A percentile compares a stretch with the other conserved stretches of the same genome.
These are phyloP conservation scores for Linaria vulgaris DNA, from an alignment of 257 asterid species.

Conservation along the genomic window DNA sequence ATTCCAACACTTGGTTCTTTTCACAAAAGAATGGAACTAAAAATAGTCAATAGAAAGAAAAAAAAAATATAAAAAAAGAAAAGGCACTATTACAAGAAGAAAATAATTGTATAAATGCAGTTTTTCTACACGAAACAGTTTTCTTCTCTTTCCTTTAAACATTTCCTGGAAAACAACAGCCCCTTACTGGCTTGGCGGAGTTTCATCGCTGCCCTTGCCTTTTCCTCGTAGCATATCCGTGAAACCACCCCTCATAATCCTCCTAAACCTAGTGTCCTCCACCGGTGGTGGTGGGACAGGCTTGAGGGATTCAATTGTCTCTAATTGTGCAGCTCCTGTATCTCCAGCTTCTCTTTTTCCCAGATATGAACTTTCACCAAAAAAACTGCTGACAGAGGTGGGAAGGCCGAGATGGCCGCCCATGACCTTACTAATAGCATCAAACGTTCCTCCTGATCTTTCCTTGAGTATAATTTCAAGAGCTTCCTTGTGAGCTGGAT, in stretches of 20 bases:
- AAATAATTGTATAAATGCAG: background rate
- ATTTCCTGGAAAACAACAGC: slow-evolving; percentile 19
- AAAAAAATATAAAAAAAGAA: no score
- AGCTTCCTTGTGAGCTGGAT: slow-evolving; percentile 99
- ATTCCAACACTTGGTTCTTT: background rate
- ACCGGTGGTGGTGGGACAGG: slow-evolving; percentile 44
- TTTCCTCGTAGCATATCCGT: slow-evolving; percentile 88
- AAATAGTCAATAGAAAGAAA: background rate
- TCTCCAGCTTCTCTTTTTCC: slow-evolving; percentile 75
- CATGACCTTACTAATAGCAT: slow-evolving; percentile 86
- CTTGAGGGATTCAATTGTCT: slow-evolving; percentile 35
- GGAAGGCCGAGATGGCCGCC: slow-evolving; percentile 89
- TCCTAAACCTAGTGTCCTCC: slow-evolving; percentile 86
- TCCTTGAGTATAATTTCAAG: slow-evolving; percentile 87
- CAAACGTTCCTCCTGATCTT: slow-evolving; percentile 87
- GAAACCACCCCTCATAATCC: slow-evolving; percentile 92
- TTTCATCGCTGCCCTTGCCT: slow-evolving; percentile 57
- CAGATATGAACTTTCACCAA: slow-evolving; percentile 78
- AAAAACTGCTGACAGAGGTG: slow-evolving; percentile 82
- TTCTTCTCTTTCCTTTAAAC: slow-evolving; percentile 18
- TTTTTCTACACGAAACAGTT: slow-evolving; percentile 16
- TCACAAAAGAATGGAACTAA: slow-evolving; percentile 21
- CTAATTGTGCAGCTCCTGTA: slow-evolving; percentile 32
- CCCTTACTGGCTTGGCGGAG: slow-evolving; percentile 40
- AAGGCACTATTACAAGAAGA: background rate